A percentile compares a stretch with the other conserved stretches of the same genome.
Conservation (phyloP, 495 filamentous ascomycete genomes). For the Arthonia radiata region DNA sequence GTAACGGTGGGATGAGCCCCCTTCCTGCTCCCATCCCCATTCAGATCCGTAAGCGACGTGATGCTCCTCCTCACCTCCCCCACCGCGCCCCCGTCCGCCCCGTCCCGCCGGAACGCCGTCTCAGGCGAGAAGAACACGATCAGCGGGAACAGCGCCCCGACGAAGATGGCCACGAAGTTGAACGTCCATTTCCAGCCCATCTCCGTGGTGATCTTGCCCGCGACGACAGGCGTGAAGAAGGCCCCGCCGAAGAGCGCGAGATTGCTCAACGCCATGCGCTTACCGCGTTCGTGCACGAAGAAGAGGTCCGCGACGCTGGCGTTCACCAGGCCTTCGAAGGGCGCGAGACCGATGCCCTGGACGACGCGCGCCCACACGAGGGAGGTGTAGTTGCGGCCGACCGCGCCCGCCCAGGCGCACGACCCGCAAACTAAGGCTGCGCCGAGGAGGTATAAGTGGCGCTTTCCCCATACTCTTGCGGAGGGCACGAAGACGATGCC, state of each 20-base stretch:
- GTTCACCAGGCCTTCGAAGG: slow-evolving; percentile 56
- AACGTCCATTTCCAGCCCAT: slow-evolving; percentile 41
- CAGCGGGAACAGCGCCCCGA: slow-evolving; percentile 14
- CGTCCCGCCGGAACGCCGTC: slow-evolving; percentile 47
- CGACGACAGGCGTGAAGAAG: slow-evolving; percentile 73
- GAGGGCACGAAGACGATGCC: slow-evolving; percentile 67
- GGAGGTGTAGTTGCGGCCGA: slow-evolving; percentile 35
- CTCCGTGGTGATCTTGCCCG: slow-evolving; percentile 55
- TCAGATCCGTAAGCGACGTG: no score
- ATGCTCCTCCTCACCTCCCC: no score
- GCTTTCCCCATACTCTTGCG: slow-evolving; percentile 77
- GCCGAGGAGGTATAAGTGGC: slow-evolving; percentile 67
- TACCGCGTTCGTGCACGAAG: slow-evolving; percentile 56
- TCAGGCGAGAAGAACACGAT: slow-evolving; percentile 60
- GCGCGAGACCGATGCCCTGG: slow-evolving; percentile 50
- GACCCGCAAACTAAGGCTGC: slow-evolving; percentile 46
- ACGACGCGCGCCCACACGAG: slow-evolving; percentile 52
- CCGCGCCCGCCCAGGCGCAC: slow-evolving; percentile 56
- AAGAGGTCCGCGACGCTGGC: slow-evolving; percentile 54
- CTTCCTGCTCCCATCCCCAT: no score
- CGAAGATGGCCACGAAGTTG: slow-evolving; percentile 21
- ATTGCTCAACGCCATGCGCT: slow-evolving; percentile 75
- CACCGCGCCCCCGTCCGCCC: no score
- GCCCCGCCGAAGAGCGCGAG: slow-evolving; percentile 75
- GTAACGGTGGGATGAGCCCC: no score